A percentile compares a stretch with the other conserved stretches of the same genome.
phyloP scores from a whole-genome alignment of 768 basidiomycete genomes.

The Austroboletus eburneus region DNA sequence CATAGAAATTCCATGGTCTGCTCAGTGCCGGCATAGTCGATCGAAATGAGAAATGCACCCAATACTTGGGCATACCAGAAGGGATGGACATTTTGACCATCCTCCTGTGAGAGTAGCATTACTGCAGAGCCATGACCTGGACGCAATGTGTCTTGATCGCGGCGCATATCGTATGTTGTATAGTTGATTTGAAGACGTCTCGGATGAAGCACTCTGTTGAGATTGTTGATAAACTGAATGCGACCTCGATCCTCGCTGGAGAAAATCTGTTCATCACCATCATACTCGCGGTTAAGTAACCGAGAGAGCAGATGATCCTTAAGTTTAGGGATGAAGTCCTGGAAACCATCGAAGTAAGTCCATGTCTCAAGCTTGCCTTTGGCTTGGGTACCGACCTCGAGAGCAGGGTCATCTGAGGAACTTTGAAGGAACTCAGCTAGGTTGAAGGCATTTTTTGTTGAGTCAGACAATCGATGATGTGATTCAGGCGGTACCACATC shows the following conservation, averaged over 20 bases:
- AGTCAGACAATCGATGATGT: background rate
- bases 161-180: background rate
- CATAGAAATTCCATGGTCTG: slow-evolving; percentile 23
- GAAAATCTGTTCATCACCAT: background rate
- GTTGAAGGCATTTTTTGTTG: background rate
- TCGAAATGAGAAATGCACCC: slow-evolving; percentile 19
- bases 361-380: no score
- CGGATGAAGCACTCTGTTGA: background rate
- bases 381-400: background rate
- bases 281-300: background rate
- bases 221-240: background rate
- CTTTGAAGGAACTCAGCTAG: background rate
- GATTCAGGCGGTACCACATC: background rate
- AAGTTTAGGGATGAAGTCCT: background rate
- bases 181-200: background rate
- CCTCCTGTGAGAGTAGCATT: slow-evolving; percentile 17
- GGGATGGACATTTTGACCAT: slow-evolving; percentile 10
- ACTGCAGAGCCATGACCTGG: slow-evolving; percentile 13
- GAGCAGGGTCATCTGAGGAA: background rate
- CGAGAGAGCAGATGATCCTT: background rate
- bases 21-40: slow-evolving; percentile 2
- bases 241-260: background rate
- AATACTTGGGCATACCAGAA: slow-evolving; percentile 23
- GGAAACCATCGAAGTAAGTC: background rate
- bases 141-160: slow-evolving; percentile 17